Conservation (phyloP, 495 filamentous ascomycete species). For the Aspergillus affinis region DNA sequence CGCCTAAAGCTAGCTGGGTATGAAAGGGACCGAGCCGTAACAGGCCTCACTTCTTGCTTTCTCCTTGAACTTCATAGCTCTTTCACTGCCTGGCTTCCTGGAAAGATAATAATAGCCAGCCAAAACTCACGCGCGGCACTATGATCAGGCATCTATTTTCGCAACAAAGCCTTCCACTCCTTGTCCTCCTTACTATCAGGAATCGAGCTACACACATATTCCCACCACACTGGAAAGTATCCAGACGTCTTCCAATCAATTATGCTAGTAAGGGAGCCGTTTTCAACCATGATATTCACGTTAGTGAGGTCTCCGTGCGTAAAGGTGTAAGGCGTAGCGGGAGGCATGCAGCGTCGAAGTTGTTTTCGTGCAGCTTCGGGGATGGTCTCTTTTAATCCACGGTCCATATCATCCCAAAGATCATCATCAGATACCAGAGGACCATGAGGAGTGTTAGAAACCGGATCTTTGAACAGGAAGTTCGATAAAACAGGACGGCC, state of each 20-base stretch:
- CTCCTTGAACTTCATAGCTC: conserved; percentile 5
- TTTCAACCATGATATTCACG: conserved; percentile 38
- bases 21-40: no score
- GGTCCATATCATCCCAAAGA: conserved; percentile 32
- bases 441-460: conserved; percentile 16
- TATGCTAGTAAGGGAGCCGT: conserved; percentile 22
- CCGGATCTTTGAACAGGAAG: conserved; percentile 15
- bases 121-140: conserved; percentile 22
- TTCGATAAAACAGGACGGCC: conserved; percentile 19
- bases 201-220: conserved; percentile 21
- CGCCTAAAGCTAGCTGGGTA: no score
- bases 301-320: conserved; percentile 37
- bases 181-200: conserved; percentile 17
- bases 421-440: conserved; percentile 29
- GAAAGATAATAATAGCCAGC: conserved; percentile 18
- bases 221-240: conserved; percentile 31
- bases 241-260: conserved; percentile 29
- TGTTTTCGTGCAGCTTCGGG: conserved; percentile 18
- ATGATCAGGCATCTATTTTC: conserved; percentile 26
- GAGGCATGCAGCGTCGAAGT: conserved; percentile 28
- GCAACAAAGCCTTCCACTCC: conserved; percentile 28
- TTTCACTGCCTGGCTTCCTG: conserved; percentile 5
- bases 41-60: conserved; percentile 4
- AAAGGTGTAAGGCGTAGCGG: conserved; percentile 32
- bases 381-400: conserved; percentile 14